A percentile compares a stretch with the other conserved stretches of the same genome.
Conservation (phyloP, 495 filamentous ascomycete genomes). For the Xylaria telfairii region DNA sequence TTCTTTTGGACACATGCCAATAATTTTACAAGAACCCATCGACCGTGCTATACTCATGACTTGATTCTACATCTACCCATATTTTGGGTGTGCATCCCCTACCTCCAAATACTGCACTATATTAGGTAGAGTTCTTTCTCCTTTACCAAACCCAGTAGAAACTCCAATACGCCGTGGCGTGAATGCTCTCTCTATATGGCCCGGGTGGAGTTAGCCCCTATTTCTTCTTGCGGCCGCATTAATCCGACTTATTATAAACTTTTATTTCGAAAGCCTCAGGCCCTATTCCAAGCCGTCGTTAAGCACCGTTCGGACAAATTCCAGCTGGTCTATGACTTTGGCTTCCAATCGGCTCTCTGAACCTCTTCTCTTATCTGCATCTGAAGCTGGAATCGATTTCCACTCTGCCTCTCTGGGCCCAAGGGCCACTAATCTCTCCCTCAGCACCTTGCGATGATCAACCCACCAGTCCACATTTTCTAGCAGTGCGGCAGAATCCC, state of each 20-base stretch:
- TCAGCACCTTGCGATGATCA: conserved; percentile 62
- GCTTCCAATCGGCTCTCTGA: conserved; percentile 72
- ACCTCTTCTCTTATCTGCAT: conserved; percentile 39
- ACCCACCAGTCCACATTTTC: conserved; percentile 84
- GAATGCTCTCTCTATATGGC: conserved; percentile 20
- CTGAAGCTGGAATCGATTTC: conserved; percentile 57
- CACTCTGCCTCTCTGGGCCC: conserved; percentile 72
- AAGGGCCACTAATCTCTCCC: conserved; percentile 73
- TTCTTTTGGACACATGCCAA: neutral
- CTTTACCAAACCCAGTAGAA: conserved; percentile 11
- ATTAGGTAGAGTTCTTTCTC: neutral
- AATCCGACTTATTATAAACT: neutral
- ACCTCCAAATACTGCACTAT: neutral
- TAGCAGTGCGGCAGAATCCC: conserved; percentile 70
- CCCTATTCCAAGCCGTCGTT: conserved; percentile 45
- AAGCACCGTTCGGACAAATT: conserved; percentile 57
- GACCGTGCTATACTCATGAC: neutral
- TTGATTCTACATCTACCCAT: neutral
- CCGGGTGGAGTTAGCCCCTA: neutral
- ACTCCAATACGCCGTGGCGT: conserved; percentile 10
- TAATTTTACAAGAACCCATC: neutral
- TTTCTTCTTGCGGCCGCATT: neutral
- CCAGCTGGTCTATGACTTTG: conserved; percentile 70
- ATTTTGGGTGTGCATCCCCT: neutral
- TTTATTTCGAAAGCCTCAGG: neutral